Evolutionary conservation across 1,139 yeast species (phyloP).

Genomic region (Suhomyces coccinellae): DNA sequence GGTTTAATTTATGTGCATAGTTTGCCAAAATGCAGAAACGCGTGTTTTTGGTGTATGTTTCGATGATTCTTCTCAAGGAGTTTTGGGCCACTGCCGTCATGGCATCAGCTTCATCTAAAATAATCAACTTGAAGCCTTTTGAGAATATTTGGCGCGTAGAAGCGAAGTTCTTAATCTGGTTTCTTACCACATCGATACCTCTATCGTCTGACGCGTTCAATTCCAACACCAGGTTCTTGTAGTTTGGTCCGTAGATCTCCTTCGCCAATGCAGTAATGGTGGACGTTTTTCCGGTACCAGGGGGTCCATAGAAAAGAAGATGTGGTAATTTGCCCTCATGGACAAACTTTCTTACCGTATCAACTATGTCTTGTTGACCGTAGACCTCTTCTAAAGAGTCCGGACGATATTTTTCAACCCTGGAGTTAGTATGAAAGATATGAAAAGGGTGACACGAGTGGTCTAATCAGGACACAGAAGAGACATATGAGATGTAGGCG

Average conservation of each 20-base stretch:
- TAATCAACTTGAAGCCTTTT: conserved; percentile 80
- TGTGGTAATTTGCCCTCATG: conserved; percentile 85
- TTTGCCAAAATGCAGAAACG: conserved; percentile 96
- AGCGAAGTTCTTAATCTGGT: conserved; percentile 82
- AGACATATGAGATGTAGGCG: too few relatives aligned
- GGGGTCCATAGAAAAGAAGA: conserved; percentile 91
- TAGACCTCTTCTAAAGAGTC: conserved; percentile 77
- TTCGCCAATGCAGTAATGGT: conserved; percentile 88
- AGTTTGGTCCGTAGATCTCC: conserved; percentile 86
- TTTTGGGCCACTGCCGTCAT: conserved; percentile 98
- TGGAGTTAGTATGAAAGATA: conserved; percentile 25
- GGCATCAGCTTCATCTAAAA: conserved; percentile 97
- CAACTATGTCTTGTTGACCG: conserved; percentile 87
- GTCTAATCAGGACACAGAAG: background rate
- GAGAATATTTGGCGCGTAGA: conserved; percentile 88
- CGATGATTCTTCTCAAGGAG: conserved; percentile 88
- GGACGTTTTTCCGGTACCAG: conserved; percentile 97
- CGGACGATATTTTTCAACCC: conserved; percentile 98
- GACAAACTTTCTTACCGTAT: conserved; percentile 80
- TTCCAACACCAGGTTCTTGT: conserved; percentile 86
- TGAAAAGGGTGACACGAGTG: background rate
- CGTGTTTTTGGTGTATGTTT: conserved; percentile 91
- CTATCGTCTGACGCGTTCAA: conserved; percentile 86
- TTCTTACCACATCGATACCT: conserved; percentile 84
- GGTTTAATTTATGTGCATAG: conserved; percentile 92